phyloP scores from a whole-genome alignment of 2,329 filamentous ascomycete species.

The Penicillium sp. region DNA sequence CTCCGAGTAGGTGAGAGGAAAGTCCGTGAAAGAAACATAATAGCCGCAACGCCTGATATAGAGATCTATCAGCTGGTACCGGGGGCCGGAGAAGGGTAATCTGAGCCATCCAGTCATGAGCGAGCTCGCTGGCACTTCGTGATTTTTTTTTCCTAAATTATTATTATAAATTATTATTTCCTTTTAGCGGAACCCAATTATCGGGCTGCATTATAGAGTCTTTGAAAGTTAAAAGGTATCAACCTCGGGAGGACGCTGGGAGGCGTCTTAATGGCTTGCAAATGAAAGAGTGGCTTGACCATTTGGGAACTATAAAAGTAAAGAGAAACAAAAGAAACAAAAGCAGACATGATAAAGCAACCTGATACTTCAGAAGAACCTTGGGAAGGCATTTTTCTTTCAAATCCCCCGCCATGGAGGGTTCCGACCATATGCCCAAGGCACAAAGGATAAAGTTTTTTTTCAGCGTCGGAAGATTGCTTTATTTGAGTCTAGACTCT shows the following conservation, averaged over 20 bases:
- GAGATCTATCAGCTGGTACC: constrained; percentile 12
- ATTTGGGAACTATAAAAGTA: background rate
- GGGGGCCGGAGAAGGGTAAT: background rate
- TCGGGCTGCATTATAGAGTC: background rate
- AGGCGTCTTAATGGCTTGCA: background rate
- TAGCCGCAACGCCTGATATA: constrained; percentile 11
- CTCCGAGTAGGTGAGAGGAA: background rate
- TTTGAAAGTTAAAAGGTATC: background rate
- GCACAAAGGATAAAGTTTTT: background rate
- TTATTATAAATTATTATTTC: background rate
- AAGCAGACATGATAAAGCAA: background rate
- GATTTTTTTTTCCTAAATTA: background rate
- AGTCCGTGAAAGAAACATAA: background rate
- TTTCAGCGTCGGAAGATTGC: background rate
- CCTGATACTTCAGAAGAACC: background rate
- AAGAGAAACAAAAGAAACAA: background rate
- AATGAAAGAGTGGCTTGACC: background rate
- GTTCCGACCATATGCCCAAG: background rate
- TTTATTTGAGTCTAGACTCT: background rate
- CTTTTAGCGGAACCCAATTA: background rate
- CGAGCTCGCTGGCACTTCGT: background rate
- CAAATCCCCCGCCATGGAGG: background rate
- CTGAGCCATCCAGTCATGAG: constrained; percentile 1
- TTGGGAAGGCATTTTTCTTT: background rate
- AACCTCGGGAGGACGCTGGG: background rate